Evolutionary conservation across 768 basidiomycete species (phyloP).

Genomic region (Daedaleopsis sinensis): DNA sequence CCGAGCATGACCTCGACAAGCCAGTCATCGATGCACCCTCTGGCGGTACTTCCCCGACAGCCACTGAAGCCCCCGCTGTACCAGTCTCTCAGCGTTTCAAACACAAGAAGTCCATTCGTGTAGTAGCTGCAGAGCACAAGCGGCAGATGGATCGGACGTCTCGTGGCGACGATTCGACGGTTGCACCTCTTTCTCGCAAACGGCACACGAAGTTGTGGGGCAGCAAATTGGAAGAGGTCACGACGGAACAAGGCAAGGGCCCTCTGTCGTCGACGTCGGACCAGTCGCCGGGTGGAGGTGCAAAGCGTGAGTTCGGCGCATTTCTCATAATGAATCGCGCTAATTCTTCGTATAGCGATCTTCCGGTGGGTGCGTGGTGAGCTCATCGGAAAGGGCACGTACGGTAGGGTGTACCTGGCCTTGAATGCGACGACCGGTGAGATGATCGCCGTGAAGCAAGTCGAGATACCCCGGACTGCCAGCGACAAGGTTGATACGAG

Average conservation of each 20-base stretch:
- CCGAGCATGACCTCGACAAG: slow-evolving; percentile 93
- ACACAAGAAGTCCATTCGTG: slow-evolving; percentile 89
- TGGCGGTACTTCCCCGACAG: slow-evolving; percentile 78
- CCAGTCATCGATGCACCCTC: slow-evolving; percentile 89
- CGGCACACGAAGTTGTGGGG: slow-evolving; percentile 97
- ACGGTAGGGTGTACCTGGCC: slow-evolving; percentile 94
- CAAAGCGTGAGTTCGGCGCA: slow-evolving; percentile 57
- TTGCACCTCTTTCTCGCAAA: slow-evolving; percentile 63
- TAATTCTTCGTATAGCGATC: slow-evolving; percentile 53
- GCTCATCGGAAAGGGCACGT: slow-evolving; percentile 95
- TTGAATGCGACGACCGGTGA: slow-evolving; percentile 96
- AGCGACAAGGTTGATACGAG: slow-evolving; percentile 90
- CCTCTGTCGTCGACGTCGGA: slow-evolving; percentile 43
- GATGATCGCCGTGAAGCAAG: slow-evolving; percentile 99
- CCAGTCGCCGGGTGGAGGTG: slow-evolving; percentile 27
- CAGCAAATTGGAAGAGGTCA: slow-evolving; percentile 90
- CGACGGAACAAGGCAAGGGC: slow-evolving; percentile 64
- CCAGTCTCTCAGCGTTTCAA: slow-evolving; percentile 47
- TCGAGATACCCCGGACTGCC: slow-evolving; percentile 89
- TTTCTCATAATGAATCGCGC: background rate
- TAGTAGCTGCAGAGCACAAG: slow-evolving; percentile 89
- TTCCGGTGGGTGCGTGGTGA: slow-evolving; percentile 99
- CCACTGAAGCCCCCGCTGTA: slow-evolving; percentile 50
- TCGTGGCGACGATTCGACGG: slow-evolving; percentile 53
- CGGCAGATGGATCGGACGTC: slow-evolving; percentile 72